Evolutionary conservation across 2,329 filamentous ascomycete species (phyloP), one percentile per base, ranked within the genome.

Genomic region (Chalara sp.): DNA sequence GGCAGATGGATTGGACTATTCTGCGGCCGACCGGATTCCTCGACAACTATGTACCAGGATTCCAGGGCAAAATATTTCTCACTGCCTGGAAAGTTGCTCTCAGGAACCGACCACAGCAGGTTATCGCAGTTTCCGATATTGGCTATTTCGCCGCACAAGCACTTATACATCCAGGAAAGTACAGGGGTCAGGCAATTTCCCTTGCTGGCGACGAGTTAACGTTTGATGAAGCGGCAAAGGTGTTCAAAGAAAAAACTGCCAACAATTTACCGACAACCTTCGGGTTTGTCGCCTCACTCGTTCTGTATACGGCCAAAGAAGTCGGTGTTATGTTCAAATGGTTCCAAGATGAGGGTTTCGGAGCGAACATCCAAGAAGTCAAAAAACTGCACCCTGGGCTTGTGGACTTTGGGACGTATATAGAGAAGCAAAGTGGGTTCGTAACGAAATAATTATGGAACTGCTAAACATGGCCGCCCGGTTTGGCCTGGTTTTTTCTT

Each of bases 21-120:
- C 65, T 82, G 6, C 70, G 78, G 3, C 78, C 78, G 0, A 71
- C 73, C 0, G 75, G 73, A 0, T 82, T 81, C 64, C 74, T 79
- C 64, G 78, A 83, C 5, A 72, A 72, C 61, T 28, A 61, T 6
- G 55, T 51, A 7, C 50, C 53, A 2, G 53, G 57, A n/a, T 57
- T 61, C 40, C 42, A 50, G 28, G 58, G 59, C 5, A 58, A 55
- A 28, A 48, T 28, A 1, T 60, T 62, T 42, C 50, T 54, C 6
- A 48, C 47, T 39, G 54, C 61, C 42, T 57, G 54, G 58, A 40
- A 75, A 76, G 74, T 65, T 21, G 21, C 21, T 3, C 21, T 21
- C 30, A 49, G 71, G 12, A 54, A 61, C 8, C 67, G 66, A 10
- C 65, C 62, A 32, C 49, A 70, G 31, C 69, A 72, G 56, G 52